Evolutionary conservation across 179 eudicot genomes (phyloP), one percentile per base, ranked within the genome.

Genomic region (Camellia oleifera): DNA sequence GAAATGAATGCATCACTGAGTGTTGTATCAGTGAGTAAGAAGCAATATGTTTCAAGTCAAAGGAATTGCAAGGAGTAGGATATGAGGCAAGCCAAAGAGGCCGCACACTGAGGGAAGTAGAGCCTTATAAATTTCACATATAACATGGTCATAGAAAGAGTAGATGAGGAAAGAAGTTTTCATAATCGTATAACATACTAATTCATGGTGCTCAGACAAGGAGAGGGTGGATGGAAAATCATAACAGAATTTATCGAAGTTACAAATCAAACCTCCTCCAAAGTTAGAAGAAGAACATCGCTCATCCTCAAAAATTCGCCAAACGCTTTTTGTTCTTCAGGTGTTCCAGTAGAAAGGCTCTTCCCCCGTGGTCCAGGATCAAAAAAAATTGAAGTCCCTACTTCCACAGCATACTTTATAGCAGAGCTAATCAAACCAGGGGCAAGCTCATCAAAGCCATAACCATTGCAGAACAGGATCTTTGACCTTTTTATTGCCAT

Each of bases 311-410:
- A 79, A 80, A 86, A 87, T 85, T 86, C 86, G 58, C 82, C 83
- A 46, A 97, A 84, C 68, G 97, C 94, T 79, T 81, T 86, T 90
- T 83, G 88, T 74, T 97, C 92, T 83, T 88, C 98, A 78, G 90
- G 88, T 69, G 95, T 89, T 77, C 98, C 99, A 52, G 60, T 75
- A 54, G 86, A 85, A 64, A 92, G 87, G 63, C 92, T 89, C 81
- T 86, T 92, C 69, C 97, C 99, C 79, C 87, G 87, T 72, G 99
- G 98, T 78, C 98, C 98, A 83, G 99, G 99, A 85, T 97, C 98
- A 89, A 97, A 97, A 89, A 97, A 97, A 56, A 97, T 83, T 32
- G 89, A 85, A 56, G 97, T 94, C 75, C 93, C 94, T 79, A 91
- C 97, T 86, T 93, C 92, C 50, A 87, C 89, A 72, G 99, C 97